Base-by-base conservation (phyloP, 108 stramenopile species). In the Mediolabrus comicus region DNA sequence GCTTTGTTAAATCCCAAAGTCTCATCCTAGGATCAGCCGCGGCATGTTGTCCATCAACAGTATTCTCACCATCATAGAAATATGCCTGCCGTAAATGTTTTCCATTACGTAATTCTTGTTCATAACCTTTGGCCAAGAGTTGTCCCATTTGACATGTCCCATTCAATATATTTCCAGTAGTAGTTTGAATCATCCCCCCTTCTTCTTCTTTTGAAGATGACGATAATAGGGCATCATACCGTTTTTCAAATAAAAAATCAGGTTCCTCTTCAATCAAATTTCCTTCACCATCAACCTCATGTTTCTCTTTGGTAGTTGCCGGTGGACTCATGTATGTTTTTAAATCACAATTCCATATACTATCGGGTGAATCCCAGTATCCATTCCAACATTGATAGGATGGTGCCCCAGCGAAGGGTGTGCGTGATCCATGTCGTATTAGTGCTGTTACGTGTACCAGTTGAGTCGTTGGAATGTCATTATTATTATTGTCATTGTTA, bases 71-170 rank as follows among this genome's bases (percentile, higher is more conserved):
- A 55, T 82, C 62, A 35, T 86, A 87, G 16, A 87, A 52, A 51
- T 96, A 96, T 24, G 95, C 90, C 8, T 86, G 67, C 13, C 92
- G 67, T 11, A 96, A 32, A 51, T 77, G 59, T 49, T 72, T 59
- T 38, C 95, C 95, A 84, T 94, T 94, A 4, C 13, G 8, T 13
- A 91, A 36, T 78, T 96, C 85, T 65, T 94, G 92, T 29, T 86
- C 83, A 69, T 92, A 92, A 2, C 96, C 96, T 52, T 79, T 76
- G 14, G 76, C 32, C 2, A 96, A 43, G 29, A 96, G 67, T 69
- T 96, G 96, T 16, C 96, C 96, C 67, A 80, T 33, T 78, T 92
- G 88, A 77, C 96, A 96, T 12, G 92, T 96, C 28, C 96, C 92
- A 70, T 89, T 87, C 64, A 90, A 65, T 36, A 56, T 74, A 57